phyloP scores from a whole-genome alignment of 441 rosid species.

The Aleurites moluccanus region DNA sequence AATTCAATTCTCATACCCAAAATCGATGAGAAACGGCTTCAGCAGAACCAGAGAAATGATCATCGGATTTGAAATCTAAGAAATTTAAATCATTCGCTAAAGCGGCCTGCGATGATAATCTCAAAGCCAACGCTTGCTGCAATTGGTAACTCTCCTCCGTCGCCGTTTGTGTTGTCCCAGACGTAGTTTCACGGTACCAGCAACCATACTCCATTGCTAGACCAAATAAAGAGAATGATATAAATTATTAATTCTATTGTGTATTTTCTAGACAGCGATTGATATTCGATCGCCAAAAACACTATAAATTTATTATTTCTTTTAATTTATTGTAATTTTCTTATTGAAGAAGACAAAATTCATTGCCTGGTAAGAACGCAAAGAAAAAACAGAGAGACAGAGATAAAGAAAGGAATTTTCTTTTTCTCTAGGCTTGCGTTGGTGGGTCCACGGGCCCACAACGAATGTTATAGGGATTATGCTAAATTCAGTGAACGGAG shows the following conservation, averaged over 20 bases:
- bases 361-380: too few relatives aligned
- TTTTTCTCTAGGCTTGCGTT: background rate
- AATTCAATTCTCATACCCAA: constrained; percentile 51
- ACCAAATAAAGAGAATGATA: background rate
- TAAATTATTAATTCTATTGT: background rate
- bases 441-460: background rate
- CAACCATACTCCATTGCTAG: constrained; percentile 4
- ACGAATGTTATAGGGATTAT: background rate
- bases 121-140: constrained; percentile 82
- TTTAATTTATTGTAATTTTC: background rate
- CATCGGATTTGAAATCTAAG: constrained; percentile 60
- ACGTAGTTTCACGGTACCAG: constrained; percentile 7
- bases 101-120: constrained; percentile 80
- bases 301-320: too few relatives aligned
- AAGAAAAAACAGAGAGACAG: too few relatives aligned
- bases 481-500: background rate
- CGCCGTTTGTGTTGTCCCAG: constrained; percentile 4
- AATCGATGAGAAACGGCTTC: constrained; percentile 79
- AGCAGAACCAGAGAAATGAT: constrained; percentile 44
- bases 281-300: background rate
- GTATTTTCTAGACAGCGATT: too few relatives aligned
- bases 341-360: background rate
- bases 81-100: constrained; percentile 74
- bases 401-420: too few relatives aligned
- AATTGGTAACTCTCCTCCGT: constrained; percentile 95